Conservation (phyloP, 345 rosid genomes). For the Salix dunnii region DNA sequence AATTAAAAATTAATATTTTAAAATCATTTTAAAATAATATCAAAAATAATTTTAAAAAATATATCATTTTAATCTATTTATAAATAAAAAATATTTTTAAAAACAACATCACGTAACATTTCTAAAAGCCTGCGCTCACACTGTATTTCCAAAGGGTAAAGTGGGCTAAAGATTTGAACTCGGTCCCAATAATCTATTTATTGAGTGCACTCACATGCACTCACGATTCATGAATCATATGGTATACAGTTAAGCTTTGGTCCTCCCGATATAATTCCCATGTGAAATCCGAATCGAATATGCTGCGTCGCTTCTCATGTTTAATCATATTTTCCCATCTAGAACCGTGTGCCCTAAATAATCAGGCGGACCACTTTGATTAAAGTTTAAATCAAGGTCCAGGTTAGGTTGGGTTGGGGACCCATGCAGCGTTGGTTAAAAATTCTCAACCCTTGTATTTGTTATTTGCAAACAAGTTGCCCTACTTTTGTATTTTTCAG, state of each 20-base stretch:
- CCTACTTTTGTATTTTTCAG: too few relatives aligned
- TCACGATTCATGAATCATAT: constrained; percentile 9
- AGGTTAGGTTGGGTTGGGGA: not conserved
- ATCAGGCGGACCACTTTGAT: not conserved
- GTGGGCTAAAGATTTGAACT: not conserved
- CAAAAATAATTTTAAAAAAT: too few relatives aligned
- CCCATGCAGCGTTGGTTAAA: not conserved
- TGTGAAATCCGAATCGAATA: not conserved
- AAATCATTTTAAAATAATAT: too few relatives aligned
- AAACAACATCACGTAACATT: too few relatives aligned
- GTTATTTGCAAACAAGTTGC: not conserved
- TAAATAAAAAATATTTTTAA: too few relatives aligned
- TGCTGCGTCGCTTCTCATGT: not conserved
- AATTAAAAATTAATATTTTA: too few relatives aligned
- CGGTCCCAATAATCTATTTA: not conserved
- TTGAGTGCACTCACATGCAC: constrained; percentile 7
- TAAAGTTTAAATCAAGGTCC: not conserved
- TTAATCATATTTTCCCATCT: not conserved
- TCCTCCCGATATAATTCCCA: not conserved
- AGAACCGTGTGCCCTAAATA: not conserved
- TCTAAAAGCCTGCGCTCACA: too few relatives aligned
- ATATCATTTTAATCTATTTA: too few relatives aligned
- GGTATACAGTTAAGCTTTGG: not conserved
- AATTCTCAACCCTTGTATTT: not conserved
- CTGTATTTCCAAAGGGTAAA: not conserved